Conservation (phyloP, 306 rosid species). For the Morella rubra region DNA sequence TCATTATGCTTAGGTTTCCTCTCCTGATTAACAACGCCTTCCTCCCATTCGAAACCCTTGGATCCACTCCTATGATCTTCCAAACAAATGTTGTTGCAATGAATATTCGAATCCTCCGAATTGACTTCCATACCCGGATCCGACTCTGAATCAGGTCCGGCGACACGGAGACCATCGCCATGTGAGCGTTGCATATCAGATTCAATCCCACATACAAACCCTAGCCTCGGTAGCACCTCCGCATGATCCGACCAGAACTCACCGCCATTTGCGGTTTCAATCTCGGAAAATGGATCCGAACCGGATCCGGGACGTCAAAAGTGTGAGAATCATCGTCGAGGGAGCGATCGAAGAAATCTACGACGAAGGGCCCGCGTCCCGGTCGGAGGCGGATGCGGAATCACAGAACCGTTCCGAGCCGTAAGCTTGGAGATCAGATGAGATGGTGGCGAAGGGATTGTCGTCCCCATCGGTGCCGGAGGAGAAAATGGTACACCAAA, state of each 20-base stretch:
- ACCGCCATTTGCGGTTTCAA: conserved; percentile 31
- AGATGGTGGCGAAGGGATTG: conserved; percentile 73
- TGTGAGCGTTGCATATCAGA: conserved; percentile 24
- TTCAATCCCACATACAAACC: conserved; percentile 21
- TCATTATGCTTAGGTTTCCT: conserved; percentile 35
- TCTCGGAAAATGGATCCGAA: conserved; percentile 42
- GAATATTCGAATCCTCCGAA: conserved; percentile 37
- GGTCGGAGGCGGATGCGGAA: conserved; percentile 52
- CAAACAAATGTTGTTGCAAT: conserved; percentile 53
- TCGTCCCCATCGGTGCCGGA: conserved; percentile 38
- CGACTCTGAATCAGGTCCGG: conserved; percentile 60
- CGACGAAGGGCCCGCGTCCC: conserved; percentile 52
- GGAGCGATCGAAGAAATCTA: conserved; percentile 64
- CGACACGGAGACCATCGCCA: conserved; percentile 53
- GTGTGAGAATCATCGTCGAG: conserved; percentile 21
- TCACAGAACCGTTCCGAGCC: conserved; percentile 46
- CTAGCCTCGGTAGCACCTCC: too few species aligned
- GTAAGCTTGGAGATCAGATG: conserved; percentile 50
- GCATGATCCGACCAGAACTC: conserved; percentile 29
- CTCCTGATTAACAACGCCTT: conserved; percentile 41
- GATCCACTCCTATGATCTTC: conserved; percentile 39
- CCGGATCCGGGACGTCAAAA: conserved; percentile 22
- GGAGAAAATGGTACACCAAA: too few species aligned
- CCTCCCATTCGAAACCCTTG: conserved; percentile 59
- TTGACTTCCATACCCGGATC: conserved; percentile 42